These are phyloP conservation scores for Yamadazyma spencermartinsiae DNA, from an alignment of 1,139 yeast genomes.

Conservation along the genomic window DNA sequence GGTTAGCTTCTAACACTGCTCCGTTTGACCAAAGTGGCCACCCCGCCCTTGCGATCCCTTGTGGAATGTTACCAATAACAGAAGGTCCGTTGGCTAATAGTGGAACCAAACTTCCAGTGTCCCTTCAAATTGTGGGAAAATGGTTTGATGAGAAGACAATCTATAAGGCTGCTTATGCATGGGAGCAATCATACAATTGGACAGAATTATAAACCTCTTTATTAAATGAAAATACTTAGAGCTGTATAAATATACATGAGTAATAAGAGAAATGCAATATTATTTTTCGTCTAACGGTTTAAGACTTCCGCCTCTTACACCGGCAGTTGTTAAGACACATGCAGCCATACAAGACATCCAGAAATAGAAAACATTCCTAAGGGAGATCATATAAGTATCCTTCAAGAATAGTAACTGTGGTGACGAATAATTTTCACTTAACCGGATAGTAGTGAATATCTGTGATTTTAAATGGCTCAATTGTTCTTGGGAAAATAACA, in stretches of 20 bases:
- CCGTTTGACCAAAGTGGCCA: conserved; percentile 17
- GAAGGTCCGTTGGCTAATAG: conserved; percentile 10
- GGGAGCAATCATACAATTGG: conserved; percentile 14
- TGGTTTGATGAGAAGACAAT: conserved; percentile 13
- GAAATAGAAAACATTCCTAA: conserved; percentile 34
- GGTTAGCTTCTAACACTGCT: conserved; percentile 14
- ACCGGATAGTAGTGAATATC: not conserved
- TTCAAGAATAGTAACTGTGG: conserved; percentile 21
- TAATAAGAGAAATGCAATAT: too few relatives aligned
- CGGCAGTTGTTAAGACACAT: conserved; percentile 28
- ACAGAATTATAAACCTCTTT: conserved; percentile 9
- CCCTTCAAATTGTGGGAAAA: conserved; percentile 14
- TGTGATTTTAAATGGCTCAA: conserved; percentile 3
- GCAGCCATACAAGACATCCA: conserved; percentile 35
- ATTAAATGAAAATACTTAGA: too few relatives aligned
- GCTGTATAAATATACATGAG: too few relatives aligned
- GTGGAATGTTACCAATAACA: conserved; percentile 13
- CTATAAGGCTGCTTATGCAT: conserved; percentile 15
- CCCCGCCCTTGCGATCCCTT: conserved; percentile 15
- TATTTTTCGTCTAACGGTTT: conserved; percentile 28
- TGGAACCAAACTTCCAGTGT: conserved; percentile 14
- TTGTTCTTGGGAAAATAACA: conserved; percentile 2
- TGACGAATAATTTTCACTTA: conserved; percentile 4
- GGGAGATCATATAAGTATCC: conserved; percentile 27
- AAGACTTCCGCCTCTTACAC: conserved; percentile 35